Conservation (phyloP, 1,139 yeast genomes). For the Suhomyces taliae region DNA sequence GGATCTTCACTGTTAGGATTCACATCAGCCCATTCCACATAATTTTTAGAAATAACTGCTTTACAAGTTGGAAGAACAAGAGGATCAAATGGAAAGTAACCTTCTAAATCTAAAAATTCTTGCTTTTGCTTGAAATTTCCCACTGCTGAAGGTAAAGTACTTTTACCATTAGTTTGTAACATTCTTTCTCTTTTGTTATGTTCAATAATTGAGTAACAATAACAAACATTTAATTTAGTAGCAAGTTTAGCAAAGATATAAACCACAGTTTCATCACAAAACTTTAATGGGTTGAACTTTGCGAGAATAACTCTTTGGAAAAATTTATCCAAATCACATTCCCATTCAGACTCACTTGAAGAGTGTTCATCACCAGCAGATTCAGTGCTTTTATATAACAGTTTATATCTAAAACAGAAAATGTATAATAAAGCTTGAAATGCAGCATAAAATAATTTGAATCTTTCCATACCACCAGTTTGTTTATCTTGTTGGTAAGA, state of each 20-base stretch:
- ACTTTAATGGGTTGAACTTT: constrained; percentile 89
- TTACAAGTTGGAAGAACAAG: constrained; percentile 67
- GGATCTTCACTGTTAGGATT: constrained; percentile 53
- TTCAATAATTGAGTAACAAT: constrained; percentile 90
- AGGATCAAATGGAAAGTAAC: constrained; percentile 96
- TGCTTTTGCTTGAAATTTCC: constrained; percentile 56
- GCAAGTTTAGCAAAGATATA: constrained; percentile 92
- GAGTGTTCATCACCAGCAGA: constrained; percentile 15
- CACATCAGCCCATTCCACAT: constrained; percentile 73
- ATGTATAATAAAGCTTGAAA: constrained; percentile 89
- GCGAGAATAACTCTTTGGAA: constrained; percentile 85
- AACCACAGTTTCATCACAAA: constrained; percentile 92
- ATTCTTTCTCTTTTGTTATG: constrained; percentile 74
- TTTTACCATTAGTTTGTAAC: constrained; percentile 34
- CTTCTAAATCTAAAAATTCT: constrained; percentile 85
- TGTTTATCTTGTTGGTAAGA: constrained; percentile 14
- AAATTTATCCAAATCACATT: constrained; percentile 76
- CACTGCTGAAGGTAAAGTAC: constrained; percentile 30
- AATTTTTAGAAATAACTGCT: constrained; percentile 46
- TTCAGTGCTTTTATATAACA: constrained; percentile 44
- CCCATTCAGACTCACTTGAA: constrained; percentile 58
- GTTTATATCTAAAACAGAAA: constrained; percentile 80
- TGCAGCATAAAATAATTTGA: constrained; percentile 87
- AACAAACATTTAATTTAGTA: constrained; percentile 85
- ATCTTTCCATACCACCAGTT: constrained; percentile 69